Percentiles rank a stretch among this genome's conserved stretches.
These are phyloP conservation scores for Aspergillus sp. DNA, from an alignment of 2,329 filamentous ascomycete genomes.

Conservation along the genomic window DNA sequence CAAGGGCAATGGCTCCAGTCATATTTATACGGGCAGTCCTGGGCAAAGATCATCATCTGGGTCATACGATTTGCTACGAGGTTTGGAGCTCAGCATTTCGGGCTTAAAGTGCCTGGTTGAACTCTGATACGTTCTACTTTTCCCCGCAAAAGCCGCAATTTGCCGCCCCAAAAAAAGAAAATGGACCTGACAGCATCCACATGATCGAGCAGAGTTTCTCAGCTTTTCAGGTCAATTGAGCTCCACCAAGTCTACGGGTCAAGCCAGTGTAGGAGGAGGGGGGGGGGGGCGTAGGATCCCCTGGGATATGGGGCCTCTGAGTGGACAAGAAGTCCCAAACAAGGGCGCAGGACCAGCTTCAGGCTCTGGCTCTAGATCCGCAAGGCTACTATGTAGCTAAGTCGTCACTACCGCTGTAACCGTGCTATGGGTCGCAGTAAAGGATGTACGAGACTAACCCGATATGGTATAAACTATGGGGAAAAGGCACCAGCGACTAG, in stretches of 20 bases:
- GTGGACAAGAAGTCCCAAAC: slow-evolving; percentile 15
- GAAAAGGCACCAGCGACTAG: slow-evolving; percentile 11
- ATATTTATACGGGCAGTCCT: slow-evolving; percentile 18
- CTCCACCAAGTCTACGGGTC: slow-evolving; percentile 18
- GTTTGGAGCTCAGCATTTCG: slow-evolving; percentile 20
- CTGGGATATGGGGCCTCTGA: slow-evolving; percentile 17
- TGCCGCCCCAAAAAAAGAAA: slow-evolving; percentile 26
- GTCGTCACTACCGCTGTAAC: slow-evolving; percentile 18
- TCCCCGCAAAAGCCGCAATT: slow-evolving; percentile 31
- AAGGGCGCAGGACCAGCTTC: slow-evolving; percentile 13
- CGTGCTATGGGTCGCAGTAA: slow-evolving; percentile 13
- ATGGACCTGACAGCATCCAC: slow-evolving; percentile 26
- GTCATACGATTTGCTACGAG: slow-evolving; percentile 28
- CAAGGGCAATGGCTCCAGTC: slow-evolving; percentile 22
- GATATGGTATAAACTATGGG: slow-evolving; percentile 14
- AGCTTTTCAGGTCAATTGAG: slow-evolving; percentile 21
- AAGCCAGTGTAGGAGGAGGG: slow-evolving; percentile 7
- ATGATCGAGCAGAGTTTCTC: slow-evolving; percentile 25
- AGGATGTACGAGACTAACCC: slow-evolving; percentile 13
- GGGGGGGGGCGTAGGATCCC: slow-evolving; percentile 15
- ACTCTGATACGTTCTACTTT: slow-evolving; percentile 27
- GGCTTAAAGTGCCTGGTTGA: slow-evolving; percentile 18
- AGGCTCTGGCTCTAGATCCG: slow-evolving; percentile 18
- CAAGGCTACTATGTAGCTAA: slow-evolving; percentile 17
- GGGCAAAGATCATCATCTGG: slow-evolving; percentile 21